A percentile compares a stretch with the other conserved stretches of the same genome.
phyloP scores from a whole-genome alignment of 352 stramenopile species.

The Phytophthora kernoviae region DNA sequence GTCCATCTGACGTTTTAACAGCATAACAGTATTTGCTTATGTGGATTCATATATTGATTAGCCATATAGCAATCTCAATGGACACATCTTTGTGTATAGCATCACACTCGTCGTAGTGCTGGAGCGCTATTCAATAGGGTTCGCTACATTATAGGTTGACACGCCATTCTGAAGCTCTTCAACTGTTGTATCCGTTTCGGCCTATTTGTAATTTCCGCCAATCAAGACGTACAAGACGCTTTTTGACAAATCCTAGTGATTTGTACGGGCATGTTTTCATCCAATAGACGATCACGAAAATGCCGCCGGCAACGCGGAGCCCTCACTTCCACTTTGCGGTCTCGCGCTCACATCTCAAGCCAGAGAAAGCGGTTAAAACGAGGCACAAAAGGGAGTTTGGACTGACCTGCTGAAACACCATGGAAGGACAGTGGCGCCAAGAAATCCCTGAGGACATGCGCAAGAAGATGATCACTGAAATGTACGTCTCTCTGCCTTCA shows the following conservation, averaged over 20 bases:
- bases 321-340: constrained; percentile 52
- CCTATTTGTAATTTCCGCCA: constrained; percentile 16
- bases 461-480: constrained; percentile 90
- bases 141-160: too few relatives aligned
- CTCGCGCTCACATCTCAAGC: constrained; percentile 19
- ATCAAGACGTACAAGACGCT: constrained; percentile 2
- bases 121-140: too few relatives aligned
- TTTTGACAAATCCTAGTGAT: constrained; percentile 30
- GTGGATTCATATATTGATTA: too few relatives aligned
- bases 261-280: neutral
- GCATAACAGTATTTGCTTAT: too few relatives aligned
- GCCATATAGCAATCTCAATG: neutral
- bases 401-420: constrained; percentile 28
- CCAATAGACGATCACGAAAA: neutral
- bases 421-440: constrained; percentile 73
- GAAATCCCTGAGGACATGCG: constrained; percentile 83
- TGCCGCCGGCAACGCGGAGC: neutral
- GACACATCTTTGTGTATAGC: constrained; percentile 3
- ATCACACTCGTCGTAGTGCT: constrained; percentile 1
- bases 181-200: constrained; percentile 27
- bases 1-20: neutral
- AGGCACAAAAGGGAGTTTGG: neutral
- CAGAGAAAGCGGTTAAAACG: constrained; percentile 16
- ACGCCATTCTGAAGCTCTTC: constrained; percentile 12
- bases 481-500: constrained; percentile 46